A percentile compares a stretch with the other conserved stretches of the same genome.
Conservation (phyloP, 2,329 filamentous ascomycete genomes). For the Xylariaceae sp. region DNA sequence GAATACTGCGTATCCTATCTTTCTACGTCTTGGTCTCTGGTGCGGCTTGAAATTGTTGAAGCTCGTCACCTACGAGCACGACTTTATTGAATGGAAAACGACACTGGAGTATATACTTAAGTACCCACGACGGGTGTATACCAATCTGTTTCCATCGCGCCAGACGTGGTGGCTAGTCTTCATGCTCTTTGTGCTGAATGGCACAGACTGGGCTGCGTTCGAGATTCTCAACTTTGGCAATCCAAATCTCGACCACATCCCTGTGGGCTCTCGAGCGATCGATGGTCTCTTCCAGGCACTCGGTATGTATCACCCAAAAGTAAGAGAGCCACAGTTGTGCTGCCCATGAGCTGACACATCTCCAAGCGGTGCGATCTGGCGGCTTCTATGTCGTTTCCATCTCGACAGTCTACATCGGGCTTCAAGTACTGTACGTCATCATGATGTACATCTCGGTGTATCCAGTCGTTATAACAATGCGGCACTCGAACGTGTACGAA, state of each 20-base stretch:
- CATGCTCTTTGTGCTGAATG: constrained; percentile 59
- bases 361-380: constrained; percentile 58
- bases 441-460: constrained; percentile 52
- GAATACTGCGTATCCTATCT: constrained; percentile 64
- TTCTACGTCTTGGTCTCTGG: constrained; percentile 61
- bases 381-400: constrained; percentile 67
- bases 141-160: constrained; percentile 60
- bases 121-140: constrained; percentile 58
- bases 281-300: constrained; percentile 65
- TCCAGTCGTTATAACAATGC: constrained; percentile 49
- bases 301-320: constrained; percentile 34
- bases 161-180: constrained; percentile 66
- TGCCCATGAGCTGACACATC: not conserved
- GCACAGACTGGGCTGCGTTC: constrained; percentile 63
- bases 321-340: not conserved
- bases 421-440: constrained; percentile 48
- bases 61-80: constrained; percentile 36
- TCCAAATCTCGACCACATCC: constrained; percentile 49
- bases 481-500: constrained; percentile 63
- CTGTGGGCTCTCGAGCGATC: constrained; percentile 52
- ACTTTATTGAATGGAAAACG: constrained; percentile 42
- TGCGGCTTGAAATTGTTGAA: constrained; percentile 42
- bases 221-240: constrained; percentile 66
- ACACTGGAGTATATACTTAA: constrained; percentile 54
- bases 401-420: constrained; percentile 46